These are phyloP conservation scores for Pseudogymnoascus pannorum DNA, from an alignment of 2,329 filamentous ascomycete genomes.

Conservation along the genomic window DNA sequence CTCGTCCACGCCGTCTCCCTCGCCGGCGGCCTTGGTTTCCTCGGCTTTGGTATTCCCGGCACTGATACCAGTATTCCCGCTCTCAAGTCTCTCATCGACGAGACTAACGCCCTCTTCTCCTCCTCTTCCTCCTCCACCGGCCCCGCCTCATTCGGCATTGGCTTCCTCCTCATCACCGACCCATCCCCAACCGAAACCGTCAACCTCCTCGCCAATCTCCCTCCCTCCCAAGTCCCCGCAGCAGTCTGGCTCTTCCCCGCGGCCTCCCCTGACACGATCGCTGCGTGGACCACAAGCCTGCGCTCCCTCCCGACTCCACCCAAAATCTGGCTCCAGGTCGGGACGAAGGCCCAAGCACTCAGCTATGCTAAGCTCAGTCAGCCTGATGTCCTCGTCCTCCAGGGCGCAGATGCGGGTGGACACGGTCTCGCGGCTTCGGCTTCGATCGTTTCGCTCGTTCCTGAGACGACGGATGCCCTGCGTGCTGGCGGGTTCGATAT, in stretches of 20 bases:
- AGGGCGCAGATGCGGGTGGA: conserved; percentile 33
- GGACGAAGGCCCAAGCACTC: conserved; percentile 25
- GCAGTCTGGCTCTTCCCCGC: conserved; percentile 45
- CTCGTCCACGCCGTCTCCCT: conserved; percentile 54
- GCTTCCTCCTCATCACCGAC: conserved; percentile 33
- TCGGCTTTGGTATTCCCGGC: conserved; percentile 36
- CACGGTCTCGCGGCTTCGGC: conserved; percentile 28
- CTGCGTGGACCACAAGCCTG: conserved; percentile 26
- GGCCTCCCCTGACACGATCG: conserved; percentile 19
- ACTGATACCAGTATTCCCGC: conserved; percentile 27
- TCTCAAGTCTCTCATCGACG: conserved; percentile 23
- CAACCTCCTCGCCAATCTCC: conserved; percentile 30
- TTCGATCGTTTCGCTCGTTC: conserved; percentile 30
- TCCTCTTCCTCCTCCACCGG: conserved; percentile 13
- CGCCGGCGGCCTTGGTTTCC: conserved; percentile 45
- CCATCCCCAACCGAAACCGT: conserved; percentile 33
- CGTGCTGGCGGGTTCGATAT: conserved; percentile 20
- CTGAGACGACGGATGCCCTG: conserved; percentile 29
- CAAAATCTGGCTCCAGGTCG: conserved; percentile 32
- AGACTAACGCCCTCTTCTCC: conserved; percentile 17
- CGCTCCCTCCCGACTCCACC: conserved; percentile 20
- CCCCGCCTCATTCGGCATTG: conserved; percentile 37
- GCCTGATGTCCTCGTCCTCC: conserved; percentile 31
- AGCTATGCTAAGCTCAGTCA: conserved; percentile 18
- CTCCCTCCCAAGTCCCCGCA: conserved; percentile 15